Base-by-base conservation (phyloP, 441 rosid genomes). In the Populus hybrid region DNA sequence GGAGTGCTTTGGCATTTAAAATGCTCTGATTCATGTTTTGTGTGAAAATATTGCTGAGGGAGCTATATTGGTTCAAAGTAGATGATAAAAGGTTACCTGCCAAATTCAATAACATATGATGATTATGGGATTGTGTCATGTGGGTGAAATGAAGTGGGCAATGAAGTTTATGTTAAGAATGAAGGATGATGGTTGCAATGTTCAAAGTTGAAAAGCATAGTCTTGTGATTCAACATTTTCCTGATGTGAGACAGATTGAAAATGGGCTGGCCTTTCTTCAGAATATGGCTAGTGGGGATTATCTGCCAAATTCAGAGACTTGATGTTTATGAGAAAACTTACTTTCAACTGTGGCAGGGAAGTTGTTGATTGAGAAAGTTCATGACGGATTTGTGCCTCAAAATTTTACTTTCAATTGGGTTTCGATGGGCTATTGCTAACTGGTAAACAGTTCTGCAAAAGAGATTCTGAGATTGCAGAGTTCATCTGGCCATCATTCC, bases 301-400 rank as follows among this genome's bases (percentile, higher is more conserved):
- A 96, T 84, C 89, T 95, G 86, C 99, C 98, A 2, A 95, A 89
- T 79, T 74, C 93, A 80, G 98, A 93, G 83, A 95, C 97, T 0
- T 92, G 7, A 93, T 93, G 97, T 95, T 93, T 87, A 89, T 88
- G 78, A 89, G 96, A 82, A n/a, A 93, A 93, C 85, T 78, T 92
- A 84, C 35, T 90, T 38, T 38, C 42, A 38, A 38, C 42, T 76
- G 84, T 90, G 69, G 98, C 99, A 36, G 97, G 98, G 81, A 89
- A 88, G 76, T 81, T 92, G 71, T 82, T 93, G 82, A 78, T 93
- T 82, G 95, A 95, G 87, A 95, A 93, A 97, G 91, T 92, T 82
- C 96, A 89, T 83, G 88, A 98, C 83, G 95, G 98, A 74, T 95
- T 92, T 86, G 73, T 91, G 50, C 98, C 98, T 14, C 83, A 91